Evolutionary conservation across 352 stramenopile genomes (phyloP).

Genomic region (Pythium dissimile): DNA sequence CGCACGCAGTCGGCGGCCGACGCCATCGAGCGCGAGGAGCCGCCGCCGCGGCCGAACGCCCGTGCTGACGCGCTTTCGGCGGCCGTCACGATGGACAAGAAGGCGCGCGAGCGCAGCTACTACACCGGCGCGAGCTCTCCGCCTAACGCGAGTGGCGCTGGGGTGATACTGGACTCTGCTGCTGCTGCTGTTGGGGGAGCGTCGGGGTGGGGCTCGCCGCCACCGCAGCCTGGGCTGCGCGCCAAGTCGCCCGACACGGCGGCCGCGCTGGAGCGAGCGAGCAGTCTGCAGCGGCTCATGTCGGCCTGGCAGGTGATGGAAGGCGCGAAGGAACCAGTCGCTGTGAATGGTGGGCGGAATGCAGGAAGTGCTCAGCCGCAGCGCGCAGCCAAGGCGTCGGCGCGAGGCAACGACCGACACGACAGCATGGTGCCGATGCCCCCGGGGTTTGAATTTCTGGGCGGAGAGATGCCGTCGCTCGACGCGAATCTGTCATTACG

Average conservation of each 20-base stretch:
- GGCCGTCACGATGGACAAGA: conserved; percentile 24
- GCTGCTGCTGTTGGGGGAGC: no score
- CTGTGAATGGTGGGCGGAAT: no score
- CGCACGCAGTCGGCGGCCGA: conserved; percentile 17
- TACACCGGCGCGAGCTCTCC: conserved; percentile 2
- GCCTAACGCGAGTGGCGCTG: no score
- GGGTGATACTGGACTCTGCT: neutral
- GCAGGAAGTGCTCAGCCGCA: conserved; percentile 8
- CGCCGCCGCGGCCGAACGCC: conserved; percentile 6
- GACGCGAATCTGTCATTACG: neutral
- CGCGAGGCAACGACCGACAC: conserved; percentile 1
- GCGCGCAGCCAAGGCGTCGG: conserved; percentile 9
- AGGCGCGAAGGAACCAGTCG: conserved; percentile 17
- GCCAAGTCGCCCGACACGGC: conserved; percentile 11
- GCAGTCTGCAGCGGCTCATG: conserved; percentile 57
- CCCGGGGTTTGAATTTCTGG: neutral
- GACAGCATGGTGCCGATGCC: neutral
- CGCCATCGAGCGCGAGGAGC: conserved; percentile 3
- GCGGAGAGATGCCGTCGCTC: neutral
- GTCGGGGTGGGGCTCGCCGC: conserved; percentile 9
- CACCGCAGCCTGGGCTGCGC: neutral
- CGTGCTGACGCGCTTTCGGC: conserved; percentile 21
- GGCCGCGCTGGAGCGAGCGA: conserved; percentile 22
- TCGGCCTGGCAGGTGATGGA: conserved; percentile 38
- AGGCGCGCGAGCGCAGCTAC: conserved; percentile 18